Evolutionary conservation across 225 moss, liverwort and hornwort species (phyloP).

Genomic region (Physcomitrellopsis africana): DNA sequence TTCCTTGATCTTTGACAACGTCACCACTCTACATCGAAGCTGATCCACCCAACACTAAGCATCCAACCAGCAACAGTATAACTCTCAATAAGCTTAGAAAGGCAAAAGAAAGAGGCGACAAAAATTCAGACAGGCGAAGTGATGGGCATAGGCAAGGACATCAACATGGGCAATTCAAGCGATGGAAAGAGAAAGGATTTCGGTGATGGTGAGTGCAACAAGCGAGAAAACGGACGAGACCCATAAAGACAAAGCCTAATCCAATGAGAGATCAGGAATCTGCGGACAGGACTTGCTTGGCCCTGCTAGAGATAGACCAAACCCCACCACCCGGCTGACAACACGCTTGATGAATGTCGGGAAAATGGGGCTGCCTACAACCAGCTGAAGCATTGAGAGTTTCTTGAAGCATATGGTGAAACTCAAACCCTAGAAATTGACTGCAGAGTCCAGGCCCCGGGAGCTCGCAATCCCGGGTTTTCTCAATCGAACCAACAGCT

Average conservation of each 20-base stretch:
- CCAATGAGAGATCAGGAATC: background rate
- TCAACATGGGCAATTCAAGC: background rate
- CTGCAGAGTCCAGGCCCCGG: no score
- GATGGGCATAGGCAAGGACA: background rate
- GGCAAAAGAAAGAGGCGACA: background rate
- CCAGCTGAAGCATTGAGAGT: no score
- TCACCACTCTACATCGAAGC: no score
- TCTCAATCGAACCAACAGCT: no score
- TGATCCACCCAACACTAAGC: constrained; percentile 3
- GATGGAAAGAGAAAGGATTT: background rate
- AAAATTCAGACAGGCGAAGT: background rate
- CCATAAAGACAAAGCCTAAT: background rate
- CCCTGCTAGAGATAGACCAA: background rate
- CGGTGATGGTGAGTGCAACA: background rate
- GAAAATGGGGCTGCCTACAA: background rate
- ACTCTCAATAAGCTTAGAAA: background rate
- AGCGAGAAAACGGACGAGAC: background rate
- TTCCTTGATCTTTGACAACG: no score
- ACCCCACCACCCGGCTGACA: background rate
- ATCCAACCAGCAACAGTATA: background rate
- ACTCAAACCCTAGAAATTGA: no score
- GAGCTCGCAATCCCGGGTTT: no score
- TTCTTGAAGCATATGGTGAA: no score
- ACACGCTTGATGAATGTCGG: background rate
- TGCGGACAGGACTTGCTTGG: background rate